Evolutionary conservation across 163 green algal species (phyloP), one percentile per base, ranked within the genome.

Genomic region (Scenedesmus sp.): DNA sequence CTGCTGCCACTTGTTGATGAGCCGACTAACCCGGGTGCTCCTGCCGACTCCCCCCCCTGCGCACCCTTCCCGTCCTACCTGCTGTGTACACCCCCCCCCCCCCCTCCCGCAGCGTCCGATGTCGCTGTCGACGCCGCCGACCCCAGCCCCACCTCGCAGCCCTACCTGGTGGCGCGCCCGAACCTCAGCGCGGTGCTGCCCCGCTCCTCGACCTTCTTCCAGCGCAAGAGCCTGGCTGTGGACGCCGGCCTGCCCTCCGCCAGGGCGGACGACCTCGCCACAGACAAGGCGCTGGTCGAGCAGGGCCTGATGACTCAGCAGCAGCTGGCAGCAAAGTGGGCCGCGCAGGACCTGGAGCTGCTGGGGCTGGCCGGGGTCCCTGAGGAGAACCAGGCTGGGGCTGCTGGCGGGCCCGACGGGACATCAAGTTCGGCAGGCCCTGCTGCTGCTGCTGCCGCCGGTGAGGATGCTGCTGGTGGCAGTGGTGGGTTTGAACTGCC

Each of bases 121-220:
- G 46, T 59, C 13, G 44, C 53, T 24, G 46, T 61, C 79, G 51
- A 65, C 40, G 81, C 81, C 43, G 82, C 82, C 26, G 51, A 76
- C 16, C 53, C 83, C 37, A 10, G 18, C n/a, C 26, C 37, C 24
- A 15, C 84, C 40, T 37, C 42, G 30, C 65, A 70, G 59, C 65
- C 85, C 51, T 89, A 83, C 85, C 68, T 89, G 43, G 78, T 44
- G 56, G 85, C 42, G 15, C 72, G 85, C 30, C 85, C 83, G n/a
- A 44, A 89, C 59, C 24, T 89, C 10, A 40, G 68, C 1, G n/a
- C 37, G 3, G 43, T 89, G 26, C 85, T 89, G 43, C 85, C 85
- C 6, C 37, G 51, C 0, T 72, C 40, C 3, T 51, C 68, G 3
- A 18, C 44, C 15, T 89, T 89, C 68, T 89, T 89, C 85, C 78